These are phyloP conservation scores for Beauveria varroae DNA, from an alignment of 2,329 filamentous ascomycete genomes.

Conservation along the genomic window DNA sequence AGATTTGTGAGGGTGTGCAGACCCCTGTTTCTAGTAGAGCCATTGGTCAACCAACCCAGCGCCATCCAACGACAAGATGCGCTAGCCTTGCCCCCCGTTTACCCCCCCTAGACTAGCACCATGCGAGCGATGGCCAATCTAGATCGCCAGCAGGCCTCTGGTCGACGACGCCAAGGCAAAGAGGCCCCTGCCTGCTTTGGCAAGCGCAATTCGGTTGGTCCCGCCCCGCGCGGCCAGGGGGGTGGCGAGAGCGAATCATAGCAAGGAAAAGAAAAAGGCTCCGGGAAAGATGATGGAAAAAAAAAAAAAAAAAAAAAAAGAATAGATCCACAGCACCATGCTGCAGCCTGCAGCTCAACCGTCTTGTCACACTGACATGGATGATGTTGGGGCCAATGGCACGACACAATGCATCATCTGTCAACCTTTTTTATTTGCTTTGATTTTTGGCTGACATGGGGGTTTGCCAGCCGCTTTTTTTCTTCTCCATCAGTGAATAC, in stretches of 20 bases:
- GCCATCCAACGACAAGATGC: background rate
- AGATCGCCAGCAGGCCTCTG: constrained; percentile 9
- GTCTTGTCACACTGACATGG: constrained; percentile 5
- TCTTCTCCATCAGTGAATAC: background rate
- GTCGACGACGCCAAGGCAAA: background rate
- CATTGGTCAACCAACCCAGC: background rate
- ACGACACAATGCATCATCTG: background rate
- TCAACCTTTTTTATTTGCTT: background rate
- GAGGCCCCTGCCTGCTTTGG: background rate
- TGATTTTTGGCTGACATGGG: background rate
- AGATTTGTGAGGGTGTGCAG: background rate
- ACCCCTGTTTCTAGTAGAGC: background rate
- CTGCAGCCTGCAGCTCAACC: background rate
- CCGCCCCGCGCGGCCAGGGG: constrained; percentile 32
- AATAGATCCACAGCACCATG: background rate
- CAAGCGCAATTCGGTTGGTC: constrained; percentile 21
- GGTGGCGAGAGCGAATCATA: background rate
- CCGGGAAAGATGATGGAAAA: background rate
- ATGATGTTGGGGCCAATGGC: background rate
- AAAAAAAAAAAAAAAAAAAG: background rate
- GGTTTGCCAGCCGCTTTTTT: background rate
- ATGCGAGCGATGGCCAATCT: constrained; percentile 16
- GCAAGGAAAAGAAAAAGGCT: background rate
- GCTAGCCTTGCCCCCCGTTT: constrained; percentile 4
- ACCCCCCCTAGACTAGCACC: constrained; percentile 2